Evolutionary conservation across 768 basidiomycete species (phyloP).

Genomic region (Holtermanniella nyarrowii): DNA sequence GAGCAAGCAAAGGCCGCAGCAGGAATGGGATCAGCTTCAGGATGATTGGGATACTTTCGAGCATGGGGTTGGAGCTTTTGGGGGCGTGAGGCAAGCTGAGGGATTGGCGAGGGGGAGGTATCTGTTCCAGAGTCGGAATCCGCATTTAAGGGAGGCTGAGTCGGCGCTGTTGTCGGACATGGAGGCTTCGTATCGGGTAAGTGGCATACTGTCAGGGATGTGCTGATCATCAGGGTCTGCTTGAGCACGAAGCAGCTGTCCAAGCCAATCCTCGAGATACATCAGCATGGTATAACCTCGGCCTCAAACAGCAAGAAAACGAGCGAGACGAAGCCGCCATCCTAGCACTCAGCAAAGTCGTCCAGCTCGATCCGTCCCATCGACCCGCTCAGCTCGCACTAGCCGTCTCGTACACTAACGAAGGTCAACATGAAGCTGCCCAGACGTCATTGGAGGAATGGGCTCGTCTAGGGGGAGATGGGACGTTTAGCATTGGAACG

Average conservation of each 20-base stretch:
- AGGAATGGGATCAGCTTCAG: constrained; percentile 29
- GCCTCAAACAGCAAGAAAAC: constrained; percentile 95
- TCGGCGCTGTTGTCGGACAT: not conserved
- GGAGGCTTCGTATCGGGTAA: constrained; percentile 10
- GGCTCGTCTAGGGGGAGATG: constrained; percentile 47
- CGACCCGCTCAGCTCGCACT: constrained; percentile 72
- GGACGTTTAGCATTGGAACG: constrained; percentile 30
- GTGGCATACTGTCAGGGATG: not conserved
- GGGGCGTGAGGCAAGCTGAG: constrained; percentile 13
- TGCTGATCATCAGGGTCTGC: constrained; percentile 54
- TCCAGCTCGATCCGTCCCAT: constrained; percentile 67
- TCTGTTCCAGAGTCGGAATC: constrained; percentile 36
- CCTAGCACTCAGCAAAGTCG: constrained; percentile 65
- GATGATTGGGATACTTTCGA: constrained; percentile 23
- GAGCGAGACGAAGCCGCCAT: constrained; percentile 88
- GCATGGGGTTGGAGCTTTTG: constrained; percentile 2
- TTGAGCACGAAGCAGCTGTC: constrained; percentile 81
- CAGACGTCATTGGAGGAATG: constrained; percentile 75
- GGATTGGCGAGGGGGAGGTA: constrained; percentile 21
- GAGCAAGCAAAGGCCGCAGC: constrained; percentile 4
- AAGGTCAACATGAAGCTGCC: constrained; percentile 62
- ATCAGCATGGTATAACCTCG: constrained; percentile 77
- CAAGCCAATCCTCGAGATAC: constrained; percentile 64
- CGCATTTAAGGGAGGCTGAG: constrained; percentile 19
- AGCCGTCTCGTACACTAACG: constrained; percentile 83